Evolutionary conservation across 2,329 filamentous ascomycete genomes (phyloP), one percentile per base, ranked within the genome.

Genomic region (Helotiales sp.): DNA sequence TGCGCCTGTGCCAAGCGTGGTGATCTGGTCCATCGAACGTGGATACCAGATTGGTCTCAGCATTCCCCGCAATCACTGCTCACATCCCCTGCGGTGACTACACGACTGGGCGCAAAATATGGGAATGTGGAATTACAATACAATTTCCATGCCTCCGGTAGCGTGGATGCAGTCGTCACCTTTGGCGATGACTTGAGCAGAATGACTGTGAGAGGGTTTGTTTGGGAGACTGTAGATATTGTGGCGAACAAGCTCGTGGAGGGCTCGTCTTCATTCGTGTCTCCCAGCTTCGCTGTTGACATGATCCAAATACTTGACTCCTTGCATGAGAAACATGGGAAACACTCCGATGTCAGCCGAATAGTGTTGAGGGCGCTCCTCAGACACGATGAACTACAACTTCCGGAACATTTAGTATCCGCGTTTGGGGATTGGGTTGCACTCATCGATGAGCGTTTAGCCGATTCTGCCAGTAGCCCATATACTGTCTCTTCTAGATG

Each of bases 21-120:
- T 3, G 2, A 12, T 17, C 30, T 38, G 7, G 17, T 55, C 2
- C 17, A 48, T 2, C 12, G 47, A 38, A 30, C 27, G 5, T 59
- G 52, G 57, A 22, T 13, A 2, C 52, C 52, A 5, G 57, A 52
- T 29, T 59, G 57, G 57, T n/a, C n/a, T n/a, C n/a, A 40, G 6
- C 31, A 15, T 34, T n/a, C n/a, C 31, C 31, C 31, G 15, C 31
- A 15, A 34, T 34, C 15, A 34, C 9, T 9, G 9, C 15, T 9
- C 31, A 34, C 9, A 9, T 15, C 15, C 31, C 9, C 15, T 9
- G 15, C 9, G 15, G 31, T 15, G 31, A 15, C 31, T 9, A 9
- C 15, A 34, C 31, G 9, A 9, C 9, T 9, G 9, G 15, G 31
- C 31, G 15, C 31, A 34, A 34, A 34, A 34, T 9, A 9, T 34